Evolutionary conservation across 129 eudicot genomes (phyloP).

Genomic region (Artemisia tridentata): DNA sequence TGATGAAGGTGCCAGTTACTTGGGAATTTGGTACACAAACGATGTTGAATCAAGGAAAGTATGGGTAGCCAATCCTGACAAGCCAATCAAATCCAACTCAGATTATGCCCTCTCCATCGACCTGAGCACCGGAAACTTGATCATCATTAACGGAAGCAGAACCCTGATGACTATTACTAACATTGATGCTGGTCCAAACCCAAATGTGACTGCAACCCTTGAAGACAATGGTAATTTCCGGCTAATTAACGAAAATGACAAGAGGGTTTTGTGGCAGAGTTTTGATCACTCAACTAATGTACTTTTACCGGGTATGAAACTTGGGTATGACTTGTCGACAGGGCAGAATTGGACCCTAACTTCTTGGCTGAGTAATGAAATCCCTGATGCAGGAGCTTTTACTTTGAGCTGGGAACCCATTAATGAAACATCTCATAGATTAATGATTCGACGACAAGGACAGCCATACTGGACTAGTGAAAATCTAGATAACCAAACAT

Average conservation of each 20-base stretch:
- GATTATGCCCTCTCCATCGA: constrained; percentile 16
- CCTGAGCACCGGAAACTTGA: constrained; percentile 17
- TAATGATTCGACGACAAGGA: constrained; percentile 3
- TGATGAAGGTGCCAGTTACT: constrained; percentile 10
- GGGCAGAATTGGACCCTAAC: constrained; percentile 19
- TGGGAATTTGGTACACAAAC: constrained; percentile 38
- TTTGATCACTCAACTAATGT: constrained; percentile 28
- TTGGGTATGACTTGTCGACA: constrained; percentile 14
- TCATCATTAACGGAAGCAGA: background rate
- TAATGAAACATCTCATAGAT: background rate
- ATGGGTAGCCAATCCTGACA: constrained; percentile 40
- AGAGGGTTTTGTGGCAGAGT: constrained; percentile 30
- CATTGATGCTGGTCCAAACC: constrained; percentile 4
- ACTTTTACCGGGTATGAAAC: constrained; percentile 36
- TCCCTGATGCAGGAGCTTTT: constrained; percentile 20
- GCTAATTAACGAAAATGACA: constrained; percentile 11
- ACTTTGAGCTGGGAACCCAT: constrained; percentile 24
- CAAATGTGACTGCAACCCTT: constrained; percentile 16
- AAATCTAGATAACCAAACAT: background rate
- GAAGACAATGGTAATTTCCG: constrained; percentile 18
- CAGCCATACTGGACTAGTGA: constrained; percentile 14
- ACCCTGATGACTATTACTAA: constrained; percentile 12
- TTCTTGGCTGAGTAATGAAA: constrained; percentile 18
- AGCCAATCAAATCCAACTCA: constrained; percentile 6
- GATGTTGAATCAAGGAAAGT: constrained; percentile 7